Base-by-base conservation (phyloP, 495 filamentous ascomycete genomes). In the Aspergillus steynii region DNA sequence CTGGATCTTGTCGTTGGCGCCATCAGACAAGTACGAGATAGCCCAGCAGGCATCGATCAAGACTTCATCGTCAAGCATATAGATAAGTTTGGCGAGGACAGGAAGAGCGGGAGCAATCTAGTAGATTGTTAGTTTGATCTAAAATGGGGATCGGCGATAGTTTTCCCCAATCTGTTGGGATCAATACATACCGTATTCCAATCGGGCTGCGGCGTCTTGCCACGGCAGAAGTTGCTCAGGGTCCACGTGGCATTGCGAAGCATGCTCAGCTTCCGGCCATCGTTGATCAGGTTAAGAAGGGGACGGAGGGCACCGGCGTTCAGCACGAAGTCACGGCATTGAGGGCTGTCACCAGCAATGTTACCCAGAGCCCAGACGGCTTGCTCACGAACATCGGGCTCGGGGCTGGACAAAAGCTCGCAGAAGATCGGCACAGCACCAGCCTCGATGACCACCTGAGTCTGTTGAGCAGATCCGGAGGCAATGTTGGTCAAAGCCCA, bases 401-500 rank as follows among this genome's bases (percentile, higher is more conserved):
- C 96, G 59, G 91, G 96, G 81, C 93, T 97, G 68, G 82, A 88
- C 45, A 99, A 82, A 52, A 99, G 83, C 80, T 99, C 93, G 56
- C 97, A 93, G 69, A 99, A 99, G 72, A 99, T 98, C 7, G 96
- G 96, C 28, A 99, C 96, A 63, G 96, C 96, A 67, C 95, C 94
- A 57, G 96, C 95, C 75, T 97, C 94, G 68, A 99, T 98, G 68
- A 99, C 96, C 15, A 97, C 95, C 74, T 99, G 94, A 55, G 96
- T 99, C 76, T 99, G 96, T 65, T 92, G 88, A 47, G 96, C 94
- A 59, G 93, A 97, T 65, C 96, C 96, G 37, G 93, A 97, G 51
- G 96, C 96, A 77, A 99, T 99, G 81, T 99, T 99, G 78, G 96
- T 99, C 71, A 99, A 82, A 64, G 96, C 96, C 96, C 96, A 99